Evolutionary conservation across 805 yeast genomes (phyloP).

Genomic region (Tetrapisispora nanseiensis): DNA sequence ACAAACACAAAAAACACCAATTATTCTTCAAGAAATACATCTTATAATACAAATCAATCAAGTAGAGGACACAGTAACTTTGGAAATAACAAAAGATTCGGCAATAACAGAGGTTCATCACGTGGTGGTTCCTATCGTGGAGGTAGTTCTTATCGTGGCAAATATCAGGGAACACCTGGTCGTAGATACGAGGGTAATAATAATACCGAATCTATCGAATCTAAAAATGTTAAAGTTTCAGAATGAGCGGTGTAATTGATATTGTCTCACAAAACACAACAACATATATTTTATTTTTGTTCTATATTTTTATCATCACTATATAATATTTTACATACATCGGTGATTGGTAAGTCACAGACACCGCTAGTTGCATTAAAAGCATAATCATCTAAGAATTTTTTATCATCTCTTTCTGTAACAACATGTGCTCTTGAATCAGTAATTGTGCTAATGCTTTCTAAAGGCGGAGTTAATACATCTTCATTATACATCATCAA

Average conservation of each 20-base stretch:
- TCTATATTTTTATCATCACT: slow-evolving; percentile 7
- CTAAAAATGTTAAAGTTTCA: not conserved
- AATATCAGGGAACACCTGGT: slow-evolving; percentile 8
- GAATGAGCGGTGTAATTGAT: not conserved
- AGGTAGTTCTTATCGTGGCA: not conserved
- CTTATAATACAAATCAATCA: not conserved
- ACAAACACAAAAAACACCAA: slow-evolving; percentile 10
- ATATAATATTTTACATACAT: slow-evolving; percentile 59
- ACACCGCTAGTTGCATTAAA: slow-evolving; percentile 70
- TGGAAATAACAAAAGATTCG: slow-evolving; percentile 3
- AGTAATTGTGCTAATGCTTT: slow-evolving; percentile 52
- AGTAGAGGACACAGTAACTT: slow-evolving; percentile 8
- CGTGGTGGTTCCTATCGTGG: slow-evolving; percentile 8
- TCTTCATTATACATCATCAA: slow-evolving; percentile 71
- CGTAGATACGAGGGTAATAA: slow-evolving; percentile 12
- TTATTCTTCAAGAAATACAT: not conserved
- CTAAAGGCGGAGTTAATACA: slow-evolving; percentile 48
- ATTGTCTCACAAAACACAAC: not conserved
- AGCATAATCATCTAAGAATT: slow-evolving; percentile 31
- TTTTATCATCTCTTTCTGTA: slow-evolving; percentile 13
- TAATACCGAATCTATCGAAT: not conserved
- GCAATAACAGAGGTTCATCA: slow-evolving; percentile 15
- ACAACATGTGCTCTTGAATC: slow-evolving; percentile 49
- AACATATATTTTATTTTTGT: not conserved
- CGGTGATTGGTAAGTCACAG: slow-evolving; percentile 69